Evolutionary conservation across 2,329 filamentous ascomycete species (phyloP), one percentile per base, ranked within the genome.

Genomic region (Clonostachys rosea): DNA sequence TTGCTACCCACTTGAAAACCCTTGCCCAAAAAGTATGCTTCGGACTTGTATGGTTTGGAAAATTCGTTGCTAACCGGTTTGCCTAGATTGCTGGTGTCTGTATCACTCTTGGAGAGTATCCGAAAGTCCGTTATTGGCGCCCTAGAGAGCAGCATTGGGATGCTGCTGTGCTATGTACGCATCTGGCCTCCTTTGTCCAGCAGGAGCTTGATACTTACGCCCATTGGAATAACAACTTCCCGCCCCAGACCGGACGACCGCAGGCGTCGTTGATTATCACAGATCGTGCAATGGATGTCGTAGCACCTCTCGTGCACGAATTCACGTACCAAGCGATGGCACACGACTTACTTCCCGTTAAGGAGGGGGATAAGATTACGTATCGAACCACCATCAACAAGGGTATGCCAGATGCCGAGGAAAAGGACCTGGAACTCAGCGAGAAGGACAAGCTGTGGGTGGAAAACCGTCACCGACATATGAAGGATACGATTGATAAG

Each of bases 311-410:
- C 11, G 63, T 97, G 5, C 94, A 99, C 67, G 94, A 99, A 60
- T 96, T 99, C 63, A 96, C 94, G 12, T 99, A 97, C 64, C 94
- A 99, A 67, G 91, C 94, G 44, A 97, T 99, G 92, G 92, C 90
- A 5, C 89, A 96, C 65, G 94, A 99, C 62, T 73, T 99, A 9
- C 71, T 99, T 33, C 87, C 87, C 1, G 90, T 99, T 60, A 84
- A 87, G 57, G 94, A 97, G 46, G 86, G 81, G 20, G 91, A 96
- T 54, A 96, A 94, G 64, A 79, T 95, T 10, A 90, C 86, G 0
- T 99, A 91, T 62, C 86, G 84, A 54, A 91, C 91, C 45, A 73
- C 79, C 3, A 74, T 94, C 52, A 94, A 95, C 54, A 82, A 91
- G 56, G 89, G 87, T 10, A 75, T 79, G 5, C 67, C 74, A 0